Conservation (phyloP, 164 flowering plant genomes). For the Vitis riparia region DNA sequence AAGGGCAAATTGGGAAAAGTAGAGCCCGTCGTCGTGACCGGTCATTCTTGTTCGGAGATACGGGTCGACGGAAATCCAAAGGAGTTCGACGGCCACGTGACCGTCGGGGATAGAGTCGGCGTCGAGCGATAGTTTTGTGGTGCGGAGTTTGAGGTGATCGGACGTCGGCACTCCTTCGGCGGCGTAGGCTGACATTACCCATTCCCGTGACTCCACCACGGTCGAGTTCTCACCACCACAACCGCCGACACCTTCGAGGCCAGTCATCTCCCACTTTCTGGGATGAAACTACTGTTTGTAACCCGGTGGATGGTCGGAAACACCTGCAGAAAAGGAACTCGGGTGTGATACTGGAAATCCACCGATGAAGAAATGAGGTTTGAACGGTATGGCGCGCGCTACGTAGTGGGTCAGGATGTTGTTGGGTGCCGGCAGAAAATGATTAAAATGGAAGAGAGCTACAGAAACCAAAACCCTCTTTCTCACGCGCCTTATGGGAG, state of each 20-base stretch:
- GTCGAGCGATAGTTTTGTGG: conserved; percentile 8
- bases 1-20: conserved; percentile 25
- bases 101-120: conserved; percentile 28
- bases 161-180: conserved; percentile 31
- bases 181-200: conserved; percentile 26
- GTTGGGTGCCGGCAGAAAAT: too few relatives aligned
- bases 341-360: too few relatives aligned
- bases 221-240: neutral
- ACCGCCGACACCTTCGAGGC: neutral
- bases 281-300: too few relatives aligned
- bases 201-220: conserved; percentile 34
- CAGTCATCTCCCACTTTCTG: too few relatives aligned
- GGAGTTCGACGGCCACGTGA: conserved; percentile 30
- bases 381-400: too few relatives aligned
- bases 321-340: neutral
- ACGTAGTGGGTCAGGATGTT: too few relatives aligned
- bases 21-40: conserved; percentile 35
- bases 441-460: too few relatives aligned
- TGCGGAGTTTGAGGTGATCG: conserved; percentile 35
- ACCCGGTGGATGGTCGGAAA: neutral
- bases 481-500: too few relatives aligned
- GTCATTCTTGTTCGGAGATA: conserved; percentile 33
- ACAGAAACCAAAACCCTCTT: too few relatives aligned
- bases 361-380: too few relatives aligned
- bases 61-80: conserved; percentile 41